Conservation (phyloP, 2,329 filamentous ascomycete species). For the Dactylellina haptotyla region DNA sequence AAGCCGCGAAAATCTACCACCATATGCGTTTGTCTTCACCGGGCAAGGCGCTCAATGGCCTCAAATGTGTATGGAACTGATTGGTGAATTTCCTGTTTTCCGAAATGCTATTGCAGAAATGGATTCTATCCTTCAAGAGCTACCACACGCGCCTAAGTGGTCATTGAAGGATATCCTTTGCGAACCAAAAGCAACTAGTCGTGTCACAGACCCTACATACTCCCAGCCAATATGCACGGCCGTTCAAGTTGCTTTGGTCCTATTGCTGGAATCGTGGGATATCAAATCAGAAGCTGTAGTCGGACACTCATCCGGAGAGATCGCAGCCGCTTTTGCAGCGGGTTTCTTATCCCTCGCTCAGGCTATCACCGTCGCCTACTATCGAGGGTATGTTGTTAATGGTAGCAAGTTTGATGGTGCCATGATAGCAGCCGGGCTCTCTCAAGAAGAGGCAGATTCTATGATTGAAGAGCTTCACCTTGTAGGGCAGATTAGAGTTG, state of each 20-base stretch:
- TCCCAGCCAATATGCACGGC: slow-evolving; percentile 67
- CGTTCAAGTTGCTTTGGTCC: slow-evolving; percentile 66
- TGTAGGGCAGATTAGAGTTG: neutral
- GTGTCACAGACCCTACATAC: neutral
- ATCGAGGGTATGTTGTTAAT: slow-evolving; percentile 59
- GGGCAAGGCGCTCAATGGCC: slow-evolving; percentile 65
- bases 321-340: slow-evolving; percentile 63
- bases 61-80: slow-evolving; percentile 62
- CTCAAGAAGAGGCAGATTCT: slow-evolving; percentile 58
- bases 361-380: slow-evolving; percentile 62
- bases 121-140: neutral
- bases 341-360: slow-evolving; percentile 60
- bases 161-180: neutral
- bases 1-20: neutral
- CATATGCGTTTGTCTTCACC: slow-evolving; percentile 61
- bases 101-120: neutral
- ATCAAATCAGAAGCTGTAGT: slow-evolving; percentile 61
- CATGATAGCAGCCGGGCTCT: slow-evolving; percentile 63
- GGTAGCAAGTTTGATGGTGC: slow-evolving; percentile 54
- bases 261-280: slow-evolving; percentile 60
- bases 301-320: slow-evolving; percentile 65
- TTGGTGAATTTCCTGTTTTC: slow-evolving; percentile 46
- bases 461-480: slow-evolving; percentile 8
- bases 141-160: neutral
- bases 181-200: neutral